Evolutionary conservation across 1,284 basidiomycete species (phyloP).

Genomic region (Phlebopus sp.): DNA sequence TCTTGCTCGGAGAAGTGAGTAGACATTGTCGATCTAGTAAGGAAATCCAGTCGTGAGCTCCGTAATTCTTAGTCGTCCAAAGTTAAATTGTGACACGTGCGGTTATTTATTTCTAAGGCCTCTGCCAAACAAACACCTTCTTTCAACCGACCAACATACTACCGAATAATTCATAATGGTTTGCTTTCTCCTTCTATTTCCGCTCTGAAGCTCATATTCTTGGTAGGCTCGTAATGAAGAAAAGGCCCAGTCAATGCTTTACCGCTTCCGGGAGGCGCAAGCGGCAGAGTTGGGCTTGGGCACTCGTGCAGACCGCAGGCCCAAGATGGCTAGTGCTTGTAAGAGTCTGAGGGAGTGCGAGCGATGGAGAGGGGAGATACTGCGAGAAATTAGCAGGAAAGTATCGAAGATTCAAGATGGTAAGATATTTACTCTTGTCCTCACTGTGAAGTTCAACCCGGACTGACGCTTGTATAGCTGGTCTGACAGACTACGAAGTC

Average conservation of each 20-base stretch:
- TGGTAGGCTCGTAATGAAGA: slow-evolving; percentile 91
- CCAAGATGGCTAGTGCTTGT: slow-evolving; percentile 87
- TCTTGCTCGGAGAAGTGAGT: slow-evolving; percentile 35
- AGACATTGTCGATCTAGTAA: slow-evolving; percentile 17
- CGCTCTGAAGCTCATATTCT: not conserved
- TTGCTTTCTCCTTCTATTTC: not conserved
- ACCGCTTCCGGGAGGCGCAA: slow-evolving; percentile 97
- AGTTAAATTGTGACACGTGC: slow-evolving; percentile 15
- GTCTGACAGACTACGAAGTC: slow-evolving; percentile 93
- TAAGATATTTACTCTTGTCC: slow-evolving; percentile 39
- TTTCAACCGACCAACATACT: slow-evolving; percentile 2
- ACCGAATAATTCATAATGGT: slow-evolving; percentile 15
- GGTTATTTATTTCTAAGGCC: slow-evolving; percentile 25
- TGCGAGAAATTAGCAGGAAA: slow-evolving; percentile 93
- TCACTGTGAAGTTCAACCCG: not conserved
- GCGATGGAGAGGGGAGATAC: slow-evolving; percentile 91
- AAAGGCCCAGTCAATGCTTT: slow-evolving; percentile 98
- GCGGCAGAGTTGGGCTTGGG: slow-evolving; percentile 92
- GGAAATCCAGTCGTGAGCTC: not conserved
- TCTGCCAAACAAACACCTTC: slow-evolving; percentile 24
- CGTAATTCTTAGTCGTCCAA: not conserved
- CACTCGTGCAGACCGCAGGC: slow-evolving; percentile 77
- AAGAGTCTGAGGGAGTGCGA: slow-evolving; percentile 93
- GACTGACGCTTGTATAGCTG: slow-evolving; percentile 48
- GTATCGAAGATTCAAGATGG: slow-evolving; percentile 98